Conservation (phyloP, 1,284 basidiomycete species). For the Leccinum pseudoinsigne region DNA sequence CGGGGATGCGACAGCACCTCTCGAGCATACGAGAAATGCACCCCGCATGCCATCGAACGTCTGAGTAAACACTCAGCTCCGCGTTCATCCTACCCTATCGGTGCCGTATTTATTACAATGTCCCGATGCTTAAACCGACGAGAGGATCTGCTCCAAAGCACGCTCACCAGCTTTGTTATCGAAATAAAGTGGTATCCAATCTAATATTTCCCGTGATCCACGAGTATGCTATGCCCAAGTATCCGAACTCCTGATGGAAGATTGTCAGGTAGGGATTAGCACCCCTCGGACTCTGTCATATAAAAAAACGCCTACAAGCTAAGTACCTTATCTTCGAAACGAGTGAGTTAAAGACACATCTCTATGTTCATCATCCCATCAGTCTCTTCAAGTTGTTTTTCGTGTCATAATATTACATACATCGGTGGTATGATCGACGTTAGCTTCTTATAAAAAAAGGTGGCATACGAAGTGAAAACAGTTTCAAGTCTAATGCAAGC, state of each 20-base stretch:
- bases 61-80: not conserved
- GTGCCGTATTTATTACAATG: slow-evolving; percentile 1
- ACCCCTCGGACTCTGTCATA: not conserved
- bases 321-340: not conserved
- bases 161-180: not conserved
- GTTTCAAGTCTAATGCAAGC: slow-evolving; percentile 19
- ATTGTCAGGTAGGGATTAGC: not conserved
- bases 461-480: not conserved
- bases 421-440: not conserved
- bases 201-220: not conserved
- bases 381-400: not conserved
- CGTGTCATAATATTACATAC: not conserved
- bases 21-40: not conserved
- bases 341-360: not conserved
- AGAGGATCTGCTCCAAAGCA: not conserved
- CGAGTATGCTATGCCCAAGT: not conserved
- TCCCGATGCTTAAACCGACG: not conserved
- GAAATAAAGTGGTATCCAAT: not conserved
- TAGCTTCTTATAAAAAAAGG: not conserved
- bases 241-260: not conserved
- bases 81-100: not conserved
- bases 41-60: not conserved
- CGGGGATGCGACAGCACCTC: not conserved
- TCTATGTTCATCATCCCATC: not conserved
- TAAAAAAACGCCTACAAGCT: not conserved